Base-by-base conservation (phyloP, 106 monocot genomes). In the Dactylorhiza incarnata region DNA sequence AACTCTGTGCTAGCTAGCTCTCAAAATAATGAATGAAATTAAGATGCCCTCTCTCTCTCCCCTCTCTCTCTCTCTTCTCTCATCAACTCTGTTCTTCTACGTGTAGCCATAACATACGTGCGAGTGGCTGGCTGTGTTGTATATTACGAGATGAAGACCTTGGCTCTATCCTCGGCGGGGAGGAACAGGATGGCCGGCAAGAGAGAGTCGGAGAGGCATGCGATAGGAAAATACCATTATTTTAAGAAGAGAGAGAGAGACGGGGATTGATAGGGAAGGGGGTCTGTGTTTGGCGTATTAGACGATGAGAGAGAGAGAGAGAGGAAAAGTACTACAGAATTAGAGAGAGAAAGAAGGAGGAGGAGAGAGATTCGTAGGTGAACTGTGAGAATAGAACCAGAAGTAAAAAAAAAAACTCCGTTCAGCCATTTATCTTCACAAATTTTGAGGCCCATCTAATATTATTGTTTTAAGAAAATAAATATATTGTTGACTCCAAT, bases 31-130 rank as follows among this genome's bases (percentile, higher is more conserved):
- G 29, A 29, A 37, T 37, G 37, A 37, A 69, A n/a, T n/a, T n/a
- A n/a, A 69, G 69, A 69, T 69, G 68, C 43, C 43, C 13, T 68
- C 62, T 12, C 37, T 66, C 66, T 66, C 66, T 66, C 66, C 26
- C 66, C 6, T 58, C 58, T 66, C 66, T 66, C 26, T 66, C 63
- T 26, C 25, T 66, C 29, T 58, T 66, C 24, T 66, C 66, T 24
- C 66, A 66, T 24, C 66, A 66, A 66, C 17, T n/a, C 45, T 46
- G 45, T 69, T 69, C 44, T 69, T 69, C 9, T 45, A 69, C 45
- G n/a, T 45, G 69, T 15, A n/a, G 45, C 15, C 43, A 46, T 46
- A 46, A 7, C 45, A 45, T 45, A 69, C 45, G 29, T 15, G 69
- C 3, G 7, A 69, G 46, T 69, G 9, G 69, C 16, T 69, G 69